phyloP scores from a whole-genome alignment of 2,329 filamentous ascomycete species.

The Pseudomassariella vexata region DNA sequence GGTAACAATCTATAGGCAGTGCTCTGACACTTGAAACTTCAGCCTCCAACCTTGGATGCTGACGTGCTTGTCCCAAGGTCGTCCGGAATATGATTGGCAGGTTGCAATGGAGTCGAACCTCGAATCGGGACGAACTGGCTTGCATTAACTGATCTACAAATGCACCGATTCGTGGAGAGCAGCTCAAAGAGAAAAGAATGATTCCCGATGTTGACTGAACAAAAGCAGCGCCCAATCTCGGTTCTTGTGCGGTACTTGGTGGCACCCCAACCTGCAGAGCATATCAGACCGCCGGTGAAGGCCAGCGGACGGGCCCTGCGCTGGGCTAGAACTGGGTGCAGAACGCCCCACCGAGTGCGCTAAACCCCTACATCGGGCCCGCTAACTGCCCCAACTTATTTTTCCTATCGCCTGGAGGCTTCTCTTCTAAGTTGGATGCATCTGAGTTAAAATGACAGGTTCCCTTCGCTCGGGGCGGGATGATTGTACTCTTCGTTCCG shows the following conservation, averaged over 20 bases:
- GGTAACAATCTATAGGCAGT: too few relatives aligned
- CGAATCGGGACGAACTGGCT: too few relatives aligned
- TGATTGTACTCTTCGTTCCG: neutral
- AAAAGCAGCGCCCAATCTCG: conserved; percentile 6
- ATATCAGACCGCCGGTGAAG: conserved; percentile 2
- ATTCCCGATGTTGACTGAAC: conserved; percentile 4
- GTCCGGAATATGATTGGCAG: too few relatives aligned
- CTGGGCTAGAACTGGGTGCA: conserved; percentile 1
- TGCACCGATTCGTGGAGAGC: too few relatives aligned
- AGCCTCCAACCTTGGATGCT: too few relatives aligned
- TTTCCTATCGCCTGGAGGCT: neutral
- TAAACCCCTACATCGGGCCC: conserved; percentile 5
- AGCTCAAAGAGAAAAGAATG: too few relatives aligned
- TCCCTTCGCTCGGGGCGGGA: neutral
- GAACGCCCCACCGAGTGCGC: neutral
- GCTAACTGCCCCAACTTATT: conserved; percentile 1
- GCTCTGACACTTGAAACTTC: too few relatives aligned
- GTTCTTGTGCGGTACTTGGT: neutral
- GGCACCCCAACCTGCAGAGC: neutral
- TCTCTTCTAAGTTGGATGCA: neutral
- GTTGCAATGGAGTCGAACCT: too few relatives aligned
- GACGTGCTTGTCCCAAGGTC: too few relatives aligned
- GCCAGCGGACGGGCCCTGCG: conserved; percentile 2
- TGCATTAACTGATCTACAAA: too few relatives aligned
- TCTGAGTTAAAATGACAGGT: conserved; percentile 1